These are phyloP conservation scores for Jatropha multifida DNA, from an alignment of 441 rosid genomes.

Conservation along the genomic window DNA sequence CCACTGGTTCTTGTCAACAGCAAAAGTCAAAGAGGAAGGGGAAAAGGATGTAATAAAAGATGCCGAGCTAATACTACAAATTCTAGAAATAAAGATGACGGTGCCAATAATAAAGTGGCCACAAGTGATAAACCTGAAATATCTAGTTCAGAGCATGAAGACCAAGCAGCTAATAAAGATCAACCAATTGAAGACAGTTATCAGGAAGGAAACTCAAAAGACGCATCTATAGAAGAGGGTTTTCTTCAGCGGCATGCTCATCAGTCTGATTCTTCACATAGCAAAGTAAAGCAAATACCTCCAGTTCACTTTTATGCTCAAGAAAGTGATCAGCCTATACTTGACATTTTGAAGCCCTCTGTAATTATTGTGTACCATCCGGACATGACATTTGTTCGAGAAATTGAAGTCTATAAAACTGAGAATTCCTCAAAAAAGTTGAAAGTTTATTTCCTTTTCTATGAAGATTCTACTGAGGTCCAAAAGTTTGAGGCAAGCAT, in stretches of 20 bases:
- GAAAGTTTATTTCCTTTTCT: slow-evolving; percentile 90
- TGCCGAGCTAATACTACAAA: slow-evolving; percentile 29
- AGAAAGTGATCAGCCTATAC: slow-evolving; percentile 79
- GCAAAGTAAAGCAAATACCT: slow-evolving; percentile 50
- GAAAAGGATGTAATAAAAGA: slow-evolving; percentile 40
- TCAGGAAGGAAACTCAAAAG: slow-evolving; percentile 17
- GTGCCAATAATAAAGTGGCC: slow-evolving; percentile 28
- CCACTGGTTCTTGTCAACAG: slow-evolving; percentile 37
- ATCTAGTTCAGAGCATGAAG: slow-evolving; percentile 37
- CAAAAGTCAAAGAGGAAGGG: slow-evolving; percentile 43
- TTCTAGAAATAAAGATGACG: slow-evolving; percentile 32
- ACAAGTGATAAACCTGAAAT: slow-evolving; percentile 36
- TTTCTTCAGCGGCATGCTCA: slow-evolving; percentile 29
- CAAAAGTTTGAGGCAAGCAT: slow-evolving; percentile 97
- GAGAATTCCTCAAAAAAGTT: slow-evolving; percentile 69
- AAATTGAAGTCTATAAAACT: slow-evolving; percentile 92
- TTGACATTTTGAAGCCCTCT: slow-evolving; percentile 78
- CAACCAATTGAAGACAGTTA: slow-evolving; percentile 17
- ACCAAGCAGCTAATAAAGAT: slow-evolving; percentile 34
- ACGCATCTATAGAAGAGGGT: slow-evolving; percentile 25
- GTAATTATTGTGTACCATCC: slow-evolving; percentile 87
- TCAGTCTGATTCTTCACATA: slow-evolving; percentile 23
- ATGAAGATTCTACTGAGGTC: slow-evolving; percentile 88
- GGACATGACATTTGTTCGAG: slow-evolving; percentile 80
- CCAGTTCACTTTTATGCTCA: slow-evolving; percentile 74